A percentile compares a stretch with the other conserved stretches of the same genome.
phyloP scores from a whole-genome alignment of 2,329 filamentous ascomycete genomes.

The Chaetomium globosum region DNA sequence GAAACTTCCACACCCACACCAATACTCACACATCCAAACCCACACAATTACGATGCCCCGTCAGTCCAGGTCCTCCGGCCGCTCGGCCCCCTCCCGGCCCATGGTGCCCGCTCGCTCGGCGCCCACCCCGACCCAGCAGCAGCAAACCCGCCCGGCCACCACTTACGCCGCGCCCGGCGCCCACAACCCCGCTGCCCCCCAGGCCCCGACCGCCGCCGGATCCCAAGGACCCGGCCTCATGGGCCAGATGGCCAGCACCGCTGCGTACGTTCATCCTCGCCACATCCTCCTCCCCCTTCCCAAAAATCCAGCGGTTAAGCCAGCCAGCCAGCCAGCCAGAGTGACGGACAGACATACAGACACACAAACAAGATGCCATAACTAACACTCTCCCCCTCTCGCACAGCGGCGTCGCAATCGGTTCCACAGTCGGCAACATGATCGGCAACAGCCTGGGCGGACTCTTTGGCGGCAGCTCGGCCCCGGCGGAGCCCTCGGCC shows the following conservation, averaged over 20 bases:
- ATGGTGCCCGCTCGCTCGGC: slow-evolving; percentile 62
- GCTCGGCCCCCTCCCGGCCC: slow-evolving; percentile 67
- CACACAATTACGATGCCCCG: slow-evolving; percentile 66
- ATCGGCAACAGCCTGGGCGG: slow-evolving; percentile 92
- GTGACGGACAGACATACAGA: not conserved
- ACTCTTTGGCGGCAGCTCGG: slow-evolving; percentile 73
- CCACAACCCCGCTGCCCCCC: slow-evolving; percentile 49
- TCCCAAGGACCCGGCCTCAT: slow-evolving; percentile 81
- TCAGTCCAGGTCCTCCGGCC: slow-evolving; percentile 64
- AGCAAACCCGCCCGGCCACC: slow-evolving; percentile 70
- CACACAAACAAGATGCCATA: slow-evolving; percentile 14
- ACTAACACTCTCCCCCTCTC: slow-evolving; percentile 35
- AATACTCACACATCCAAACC: slow-evolving; percentile 10
- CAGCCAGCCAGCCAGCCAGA: not conserved
- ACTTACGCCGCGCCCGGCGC: slow-evolving; percentile 60
- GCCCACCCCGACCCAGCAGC: slow-evolving; percentile 50
- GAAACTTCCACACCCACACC: slow-evolving; percentile 19
- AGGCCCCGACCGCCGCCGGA: slow-evolving; percentile 45
- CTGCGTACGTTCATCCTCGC: slow-evolving; percentile 66
- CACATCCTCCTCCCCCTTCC: not conserved
- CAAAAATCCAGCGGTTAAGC: too few relatives aligned
- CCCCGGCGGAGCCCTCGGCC: slow-evolving; percentile 56
- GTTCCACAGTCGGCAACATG: slow-evolving; percentile 92
- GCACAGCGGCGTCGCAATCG: slow-evolving; percentile 88
- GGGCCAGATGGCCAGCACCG: slow-evolving; percentile 95